These are phyloP conservation scores for Saturnispora saitoi DNA, from an alignment of 805 yeast genomes.

Conservation along the genomic window DNA sequence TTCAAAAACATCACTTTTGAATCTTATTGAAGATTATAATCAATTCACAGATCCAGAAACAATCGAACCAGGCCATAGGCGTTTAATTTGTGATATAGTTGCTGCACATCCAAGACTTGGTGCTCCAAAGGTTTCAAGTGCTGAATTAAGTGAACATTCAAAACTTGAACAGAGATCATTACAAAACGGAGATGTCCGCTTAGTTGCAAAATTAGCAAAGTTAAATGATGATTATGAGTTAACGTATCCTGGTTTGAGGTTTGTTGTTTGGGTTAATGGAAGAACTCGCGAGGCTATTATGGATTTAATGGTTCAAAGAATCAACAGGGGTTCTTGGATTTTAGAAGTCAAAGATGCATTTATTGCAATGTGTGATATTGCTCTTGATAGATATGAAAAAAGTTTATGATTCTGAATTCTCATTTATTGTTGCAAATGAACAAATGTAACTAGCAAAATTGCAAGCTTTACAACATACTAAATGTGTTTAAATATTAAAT, in stretches of 20 bases:
- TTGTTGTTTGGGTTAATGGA: conserved; percentile 87
- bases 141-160: conserved; percentile 55
- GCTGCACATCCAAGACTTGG: conserved; percentile 91
- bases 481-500: too few relatives aligned
- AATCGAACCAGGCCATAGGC: not conserved
- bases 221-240: conserved; percentile 44
- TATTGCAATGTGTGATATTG: conserved; percentile 88
- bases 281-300: conserved; percentile 58
- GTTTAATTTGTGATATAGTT: conserved; percentile 41
- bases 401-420: too few relatives aligned
- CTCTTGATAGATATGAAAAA: conserved; percentile 60
- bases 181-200: conserved; percentile 33
- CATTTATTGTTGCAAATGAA: too few relatives aligned
- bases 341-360: conserved; percentile 61
- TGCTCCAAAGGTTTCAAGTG: conserved; percentile 33
- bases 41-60: not conserved
- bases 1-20: conserved; percentile 8
- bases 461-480: too few relatives aligned
- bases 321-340: conserved; percentile 43
- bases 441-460: too few relatives aligned
- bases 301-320: conserved; percentile 51
- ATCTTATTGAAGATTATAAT: conserved; percentile 8
- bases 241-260: conserved; percentile 58
- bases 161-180: conserved; percentile 63
- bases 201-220: conserved; percentile 39